phyloP scores from a whole-genome alignment of 2,329 filamentous ascomycete species.

The Claviceps fusiformis region DNA sequence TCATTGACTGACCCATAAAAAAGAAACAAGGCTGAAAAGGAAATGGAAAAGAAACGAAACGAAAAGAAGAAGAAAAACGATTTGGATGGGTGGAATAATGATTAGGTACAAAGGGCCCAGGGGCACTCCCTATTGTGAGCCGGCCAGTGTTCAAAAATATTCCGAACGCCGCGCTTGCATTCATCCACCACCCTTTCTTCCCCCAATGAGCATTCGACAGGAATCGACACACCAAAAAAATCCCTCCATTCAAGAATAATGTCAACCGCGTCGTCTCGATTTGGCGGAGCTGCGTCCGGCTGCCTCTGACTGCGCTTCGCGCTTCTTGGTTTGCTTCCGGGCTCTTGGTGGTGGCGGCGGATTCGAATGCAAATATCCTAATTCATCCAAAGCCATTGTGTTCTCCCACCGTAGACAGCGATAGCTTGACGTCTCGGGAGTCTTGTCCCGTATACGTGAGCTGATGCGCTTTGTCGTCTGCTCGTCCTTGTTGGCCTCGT shows the following conservation, averaged over 20 bases:
- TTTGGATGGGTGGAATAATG: neutral
- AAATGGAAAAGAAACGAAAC: neutral
- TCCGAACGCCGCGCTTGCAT: neutral
- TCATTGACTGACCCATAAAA: neutral
- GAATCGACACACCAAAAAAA: neutral
- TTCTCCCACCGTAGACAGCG: constrained; percentile 43
- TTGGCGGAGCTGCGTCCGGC: constrained; percentile 17
- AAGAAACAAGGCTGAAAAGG: neutral
- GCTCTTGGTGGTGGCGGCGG: constrained; percentile 36
- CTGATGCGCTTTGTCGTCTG: constrained; percentile 28
- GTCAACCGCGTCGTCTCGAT: constrained; percentile 14
- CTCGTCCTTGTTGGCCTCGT: constrained; percentile 25
- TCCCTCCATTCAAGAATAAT: neutral
- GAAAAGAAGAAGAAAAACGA: neutral
- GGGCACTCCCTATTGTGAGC: neutral
- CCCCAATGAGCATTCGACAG: neutral
- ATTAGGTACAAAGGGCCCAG: neutral
- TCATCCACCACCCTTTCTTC: neutral
- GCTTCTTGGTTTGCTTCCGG: constrained; percentile 38
- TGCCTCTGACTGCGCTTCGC: constrained; percentile 26
- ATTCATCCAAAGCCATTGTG: constrained; percentile 40
- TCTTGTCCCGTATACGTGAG: constrained; percentile 30
- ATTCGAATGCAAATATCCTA: constrained; percentile 44
- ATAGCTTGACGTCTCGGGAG: constrained; percentile 31
- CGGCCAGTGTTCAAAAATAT: neutral